phyloP scores from a whole-genome alignment of 495 filamentous ascomycete species.

The Hyaloscypha bicolor region DNA sequence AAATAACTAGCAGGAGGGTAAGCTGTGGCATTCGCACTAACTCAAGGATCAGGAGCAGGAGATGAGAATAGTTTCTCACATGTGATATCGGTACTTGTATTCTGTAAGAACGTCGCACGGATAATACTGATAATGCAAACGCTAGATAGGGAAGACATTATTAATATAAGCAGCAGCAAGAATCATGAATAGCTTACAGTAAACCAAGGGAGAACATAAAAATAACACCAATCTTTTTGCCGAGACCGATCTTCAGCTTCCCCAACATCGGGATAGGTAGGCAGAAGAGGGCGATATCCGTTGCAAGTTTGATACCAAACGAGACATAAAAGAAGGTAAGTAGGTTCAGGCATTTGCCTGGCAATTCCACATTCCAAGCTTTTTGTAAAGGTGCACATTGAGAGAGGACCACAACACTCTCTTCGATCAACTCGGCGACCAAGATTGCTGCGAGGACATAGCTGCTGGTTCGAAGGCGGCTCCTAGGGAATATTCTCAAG shows the following conservation, averaged over 20 bases:
- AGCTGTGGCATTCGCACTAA: not conserved
- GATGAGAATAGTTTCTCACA: not conserved
- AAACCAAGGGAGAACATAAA: slow-evolving; percentile 46
- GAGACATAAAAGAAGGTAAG: slow-evolving; percentile 11
- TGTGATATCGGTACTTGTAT: slow-evolving; percentile 4
- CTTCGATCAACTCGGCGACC: slow-evolving; percentile 9
- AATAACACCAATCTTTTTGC: slow-evolving; percentile 46
- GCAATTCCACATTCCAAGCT: slow-evolving; percentile 7
- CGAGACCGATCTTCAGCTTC: slow-evolving; percentile 37
- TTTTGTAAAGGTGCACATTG: slow-evolving; percentile 10
- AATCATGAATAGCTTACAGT: slow-evolving; percentile 34
- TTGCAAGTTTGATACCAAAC: slow-evolving; percentile 31
- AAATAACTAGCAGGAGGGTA: not conserved
- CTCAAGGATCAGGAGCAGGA: not conserved
- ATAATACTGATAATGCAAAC: slow-evolving; percentile 13
- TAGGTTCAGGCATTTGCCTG: slow-evolving; percentile 11
- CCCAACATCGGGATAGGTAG: slow-evolving; percentile 35
- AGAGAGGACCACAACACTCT: slow-evolving; percentile 1
- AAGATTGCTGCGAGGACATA: slow-evolving; percentile 1
- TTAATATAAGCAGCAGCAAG: not conserved
- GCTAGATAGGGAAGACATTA: not conserved
- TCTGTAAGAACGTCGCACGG: slow-evolving; percentile 1
- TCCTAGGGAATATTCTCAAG: not conserved
- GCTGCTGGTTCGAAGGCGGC: not conserved
- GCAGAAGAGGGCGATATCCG: slow-evolving; percentile 34